Evolutionary conservation across 352 stramenopile species (phyloP).

Genomic region (Phytophthora europaea): DNA sequence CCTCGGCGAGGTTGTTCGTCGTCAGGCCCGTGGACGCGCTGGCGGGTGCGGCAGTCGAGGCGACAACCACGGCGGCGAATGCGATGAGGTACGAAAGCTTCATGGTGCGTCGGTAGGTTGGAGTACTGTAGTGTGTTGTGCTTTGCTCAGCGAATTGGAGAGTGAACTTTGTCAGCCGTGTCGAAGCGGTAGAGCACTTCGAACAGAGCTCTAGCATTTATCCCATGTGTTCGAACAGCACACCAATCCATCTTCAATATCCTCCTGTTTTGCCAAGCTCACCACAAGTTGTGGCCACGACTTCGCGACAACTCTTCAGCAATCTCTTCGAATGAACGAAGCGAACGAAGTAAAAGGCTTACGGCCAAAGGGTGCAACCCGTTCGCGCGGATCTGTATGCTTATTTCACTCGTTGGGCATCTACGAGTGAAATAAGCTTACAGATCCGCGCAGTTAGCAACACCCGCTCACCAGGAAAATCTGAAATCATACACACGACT

Average conservation of each 20-base stretch:
- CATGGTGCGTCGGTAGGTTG: conserved; percentile 11
- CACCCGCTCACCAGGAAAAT: conserved; percentile 5
- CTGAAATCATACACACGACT: background rate
- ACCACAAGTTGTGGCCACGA: background rate
- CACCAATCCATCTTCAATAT: conserved; percentile 2
- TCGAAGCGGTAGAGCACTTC: background rate
- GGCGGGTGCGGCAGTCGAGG: conserved; percentile 14
- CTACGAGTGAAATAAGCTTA: too few species aligned
- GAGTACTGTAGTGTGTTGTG: background rate
- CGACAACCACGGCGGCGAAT: conserved; percentile 18
- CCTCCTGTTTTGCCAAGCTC: background rate
- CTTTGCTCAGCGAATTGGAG: background rate
- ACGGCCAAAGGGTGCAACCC: background rate
- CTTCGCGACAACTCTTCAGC: background rate
- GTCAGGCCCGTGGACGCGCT: conserved; percentile 7
- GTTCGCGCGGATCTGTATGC: background rate
- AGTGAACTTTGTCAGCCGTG: background rate
- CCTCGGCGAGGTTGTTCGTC: conserved; percentile 15
- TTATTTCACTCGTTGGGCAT: too few species aligned
- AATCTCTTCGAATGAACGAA: conserved; percentile 1
- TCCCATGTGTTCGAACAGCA: conserved; percentile 3
- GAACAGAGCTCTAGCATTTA: background rate
- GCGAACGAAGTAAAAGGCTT: background rate
- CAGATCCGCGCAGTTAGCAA: background rate
- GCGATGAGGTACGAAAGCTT: conserved; percentile 28